Percentiles rank a stretch among this genome's conserved stretches.
These are phyloP conservation scores for Saccharomycopsis fodiens DNA, from an alignment of 805 yeast genomes.

Conservation along the genomic window DNA sequence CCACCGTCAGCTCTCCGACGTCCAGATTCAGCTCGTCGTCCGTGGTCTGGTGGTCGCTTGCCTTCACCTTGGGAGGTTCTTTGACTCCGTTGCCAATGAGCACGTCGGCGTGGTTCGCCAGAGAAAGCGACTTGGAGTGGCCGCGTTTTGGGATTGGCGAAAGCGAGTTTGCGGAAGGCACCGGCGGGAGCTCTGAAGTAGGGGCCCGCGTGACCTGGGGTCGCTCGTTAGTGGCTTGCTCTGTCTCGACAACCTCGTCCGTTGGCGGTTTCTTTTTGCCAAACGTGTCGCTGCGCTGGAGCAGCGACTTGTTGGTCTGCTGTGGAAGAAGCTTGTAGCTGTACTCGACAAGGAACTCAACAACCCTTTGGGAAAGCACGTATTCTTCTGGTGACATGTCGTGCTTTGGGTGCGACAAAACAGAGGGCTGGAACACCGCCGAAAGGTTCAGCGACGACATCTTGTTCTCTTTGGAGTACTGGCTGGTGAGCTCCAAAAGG, in stretches of 20 bases:
- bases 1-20: background rate
- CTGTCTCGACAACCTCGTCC: background rate
- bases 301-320: slow-evolving; percentile 9
- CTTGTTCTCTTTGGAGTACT: slow-evolving; percentile 65
- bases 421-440: slow-evolving; percentile 96
- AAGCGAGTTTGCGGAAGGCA: background rate
- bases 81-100: slow-evolving; percentile 1
- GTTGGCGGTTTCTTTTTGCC: slow-evolving; percentile 1
- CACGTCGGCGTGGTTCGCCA: slow-evolving; percentile 4
- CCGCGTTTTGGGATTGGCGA: slow-evolving; percentile 3
- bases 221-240: background rate
- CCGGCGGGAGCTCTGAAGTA: background rate
- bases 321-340: slow-evolving; percentile 67
- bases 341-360: slow-evolving; percentile 83
- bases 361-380: slow-evolving; percentile 75
- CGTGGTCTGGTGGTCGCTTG: background rate
- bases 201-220: background rate
- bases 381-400: slow-evolving; percentile 91
- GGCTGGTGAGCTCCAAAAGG: slow-evolving; percentile 75
- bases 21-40: slow-evolving; percentile 8
- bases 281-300: background rate
- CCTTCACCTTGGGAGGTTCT: background rate
- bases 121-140: slow-evolving; percentile 5
- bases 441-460: slow-evolving; percentile 94
- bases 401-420: slow-evolving; percentile 85